Conservation (phyloP, 2,329 filamentous ascomycete species). For the Trichoderma citrinoviride region DNA sequence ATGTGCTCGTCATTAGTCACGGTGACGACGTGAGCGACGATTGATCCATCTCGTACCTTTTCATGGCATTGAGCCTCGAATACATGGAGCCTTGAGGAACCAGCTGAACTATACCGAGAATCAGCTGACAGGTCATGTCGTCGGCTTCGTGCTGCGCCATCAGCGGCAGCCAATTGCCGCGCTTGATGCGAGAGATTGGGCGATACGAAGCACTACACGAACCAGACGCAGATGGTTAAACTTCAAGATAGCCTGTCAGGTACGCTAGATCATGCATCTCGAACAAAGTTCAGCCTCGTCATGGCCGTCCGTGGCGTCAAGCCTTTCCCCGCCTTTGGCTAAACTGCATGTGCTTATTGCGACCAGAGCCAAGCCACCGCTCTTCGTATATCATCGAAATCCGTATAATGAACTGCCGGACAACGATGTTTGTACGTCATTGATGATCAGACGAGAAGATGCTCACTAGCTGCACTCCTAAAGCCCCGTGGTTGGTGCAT, state of each 20-base stretch:
- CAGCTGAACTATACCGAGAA: too few species aligned
- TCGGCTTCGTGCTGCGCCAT: not conserved
- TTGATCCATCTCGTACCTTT: too few species aligned
- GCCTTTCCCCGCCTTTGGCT: not conserved
- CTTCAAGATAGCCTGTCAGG: not conserved
- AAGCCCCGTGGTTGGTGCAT: not conserved
- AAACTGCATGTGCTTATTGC: not conserved
- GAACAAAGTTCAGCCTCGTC: conserved; percentile 7
- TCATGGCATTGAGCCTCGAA: too few species aligned
- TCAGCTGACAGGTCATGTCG: conserved; percentile 1
- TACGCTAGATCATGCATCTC: conserved; percentile 1
- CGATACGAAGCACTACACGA: not conserved
- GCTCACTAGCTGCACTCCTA: not conserved
- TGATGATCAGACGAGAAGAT: too few species aligned
- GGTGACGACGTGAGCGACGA: too few species aligned
- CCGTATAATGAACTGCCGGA: too few species aligned
- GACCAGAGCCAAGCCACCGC: not conserved
- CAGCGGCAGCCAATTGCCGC: not conserved
- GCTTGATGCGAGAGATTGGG: not conserved
- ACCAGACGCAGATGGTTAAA: not conserved
- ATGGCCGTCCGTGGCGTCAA: not conserved
- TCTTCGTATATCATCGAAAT: not conserved
- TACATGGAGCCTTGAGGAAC: too few species aligned
- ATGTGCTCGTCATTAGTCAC: too few species aligned
- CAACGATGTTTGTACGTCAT: not conserved